Evolutionary conservation across 345 rosid species (phyloP).

Genomic region (Nephelium lappaceum): DNA sequence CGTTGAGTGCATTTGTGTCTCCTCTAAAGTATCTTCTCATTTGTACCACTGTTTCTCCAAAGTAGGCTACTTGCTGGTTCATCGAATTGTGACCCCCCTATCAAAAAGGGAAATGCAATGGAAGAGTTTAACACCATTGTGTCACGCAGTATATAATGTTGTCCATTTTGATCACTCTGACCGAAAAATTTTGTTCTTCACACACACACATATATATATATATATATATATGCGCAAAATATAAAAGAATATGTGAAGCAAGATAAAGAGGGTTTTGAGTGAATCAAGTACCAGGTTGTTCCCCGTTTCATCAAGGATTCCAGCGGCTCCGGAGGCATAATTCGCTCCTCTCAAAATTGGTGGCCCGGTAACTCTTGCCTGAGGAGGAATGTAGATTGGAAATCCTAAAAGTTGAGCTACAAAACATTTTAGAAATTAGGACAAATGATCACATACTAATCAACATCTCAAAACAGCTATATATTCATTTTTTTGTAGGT

Average conservation of each 20-base stretch:
- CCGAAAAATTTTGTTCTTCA: too few relatives aligned
- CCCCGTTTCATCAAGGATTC: conserved; percentile 91
- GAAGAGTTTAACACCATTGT: too few relatives aligned
- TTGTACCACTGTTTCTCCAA: conserved; percentile 45
- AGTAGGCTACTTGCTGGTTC: conserved; percentile 64
- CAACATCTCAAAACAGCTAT: too few relatives aligned
- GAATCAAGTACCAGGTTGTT: conserved; percentile 59
- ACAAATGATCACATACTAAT: too few relatives aligned
- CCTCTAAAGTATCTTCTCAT: conserved; percentile 71
- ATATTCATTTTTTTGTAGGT: too few relatives aligned
- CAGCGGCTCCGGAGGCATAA: conserved; percentile 92
- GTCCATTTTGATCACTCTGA: too few relatives aligned
- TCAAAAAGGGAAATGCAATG: too few relatives aligned
- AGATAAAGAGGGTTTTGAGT: not conserved
- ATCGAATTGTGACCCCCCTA: conserved; percentile 81
- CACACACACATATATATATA: too few relatives aligned
- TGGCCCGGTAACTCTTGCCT: conserved; percentile 61
- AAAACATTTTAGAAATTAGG: not conserved
- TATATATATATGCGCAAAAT: not conserved
- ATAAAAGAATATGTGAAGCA: not conserved
- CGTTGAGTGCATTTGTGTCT: conserved; percentile 47
- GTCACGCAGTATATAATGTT: too few relatives aligned
- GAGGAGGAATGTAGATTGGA: conserved; percentile 57
- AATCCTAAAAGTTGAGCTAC: conserved; percentile 84
- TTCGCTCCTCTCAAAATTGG: conserved; percentile 61